phyloP scores from a whole-genome alignment of 179 eudicot genomes.

The Amaranthus tricolor region DNA sequence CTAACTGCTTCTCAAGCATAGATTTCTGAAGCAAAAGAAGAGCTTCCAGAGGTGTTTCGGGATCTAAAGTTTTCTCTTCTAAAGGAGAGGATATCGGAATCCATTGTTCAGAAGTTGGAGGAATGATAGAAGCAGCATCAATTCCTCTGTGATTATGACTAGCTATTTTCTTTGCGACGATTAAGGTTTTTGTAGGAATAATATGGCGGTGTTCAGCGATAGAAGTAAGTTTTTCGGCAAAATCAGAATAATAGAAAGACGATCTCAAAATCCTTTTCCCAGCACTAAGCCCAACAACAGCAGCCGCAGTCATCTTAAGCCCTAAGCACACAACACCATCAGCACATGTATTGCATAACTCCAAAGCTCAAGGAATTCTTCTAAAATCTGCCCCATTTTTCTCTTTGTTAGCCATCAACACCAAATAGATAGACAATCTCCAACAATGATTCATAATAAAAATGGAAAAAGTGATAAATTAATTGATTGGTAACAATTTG shows the following conservation, averaged over 20 bases:
- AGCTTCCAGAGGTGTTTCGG: conserved; percentile 59
- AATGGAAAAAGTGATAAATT: not conserved
- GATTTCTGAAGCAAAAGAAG: conserved; percentile 77
- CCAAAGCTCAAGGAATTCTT: conserved; percentile 25
- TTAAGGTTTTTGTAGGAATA: conserved; percentile 41
- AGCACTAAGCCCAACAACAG: conserved; percentile 74
- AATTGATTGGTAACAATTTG: too few relatives aligned
- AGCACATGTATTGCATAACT: conserved; percentile 28
- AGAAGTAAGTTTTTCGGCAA: conserved; percentile 48
- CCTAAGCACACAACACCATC: conserved; percentile 48
- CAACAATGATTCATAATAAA: too few relatives aligned
- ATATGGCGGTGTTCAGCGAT: conserved; percentile 46
- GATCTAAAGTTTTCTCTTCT: conserved; percentile 38
- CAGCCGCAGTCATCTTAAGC: conserved; percentile 77
- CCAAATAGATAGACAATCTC: not conserved
- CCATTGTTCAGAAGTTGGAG: conserved; percentile 44
- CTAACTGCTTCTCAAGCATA: conserved; percentile 88
- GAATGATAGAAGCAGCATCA: conserved; percentile 31
- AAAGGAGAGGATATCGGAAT: conserved; percentile 22
- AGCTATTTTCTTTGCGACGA: conserved; percentile 50
- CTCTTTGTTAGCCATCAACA: conserved; percentile 20
- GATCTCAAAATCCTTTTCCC: conserved; percentile 76
- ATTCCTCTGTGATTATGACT: conserved; percentile 39
- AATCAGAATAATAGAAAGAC: conserved; percentile 56
- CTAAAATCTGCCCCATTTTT: conserved; percentile 30